Base-by-base conservation (phyloP, 2,329 filamentous ascomycete genomes). In the Alternaria sp. region DNA sequence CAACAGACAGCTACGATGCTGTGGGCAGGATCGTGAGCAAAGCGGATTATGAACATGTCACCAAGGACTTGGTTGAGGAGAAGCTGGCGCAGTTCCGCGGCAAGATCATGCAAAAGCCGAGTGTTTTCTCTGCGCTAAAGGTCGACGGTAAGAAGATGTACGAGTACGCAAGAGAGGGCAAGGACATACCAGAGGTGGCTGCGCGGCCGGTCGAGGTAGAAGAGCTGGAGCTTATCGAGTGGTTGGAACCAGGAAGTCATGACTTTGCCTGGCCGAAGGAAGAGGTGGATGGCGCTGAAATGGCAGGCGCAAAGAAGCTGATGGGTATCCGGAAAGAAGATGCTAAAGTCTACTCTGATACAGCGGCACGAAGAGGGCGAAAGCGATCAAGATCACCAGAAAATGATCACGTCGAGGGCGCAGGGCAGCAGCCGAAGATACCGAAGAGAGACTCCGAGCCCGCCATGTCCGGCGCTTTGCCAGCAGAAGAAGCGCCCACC, bases 101-200 rank as follows among this genome's bases (percentile, higher is more conserved):
- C 14, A 90, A 90, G 68, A 92, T 92, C 70, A 88, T 91, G 81
- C 95, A 99, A 81, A 88, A 91, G 67, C 95, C 95, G 36, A 94
- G 94, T 5, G 86, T 99, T 21, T 99, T 93, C 78, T 97, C 92
- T 29, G 95, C 95, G 9, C 83, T 98, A 61, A 93, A 94, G 77
- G 92, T 97, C 77, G 87, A 97, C 67, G 95, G 95, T 2, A 97
- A 97, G 82, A 90, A 92, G 33, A 83, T 97, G 48, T 99, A 99
- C 76, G 93, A 99, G 79, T 98, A 98, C 78, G 95, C 95, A 21
- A 85, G 95, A 48, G 92, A 93, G 75, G 95, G 95, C 14, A 92
- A 90, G 72, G 87, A 91, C 34, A 89, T 97, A 14, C 95, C 95
- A 0, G 90, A 96, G 75, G 95, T 99, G 58, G 84, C 93, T 74